These are phyloP conservation scores for Dillenia suffruticosa DNA, from an alignment of 164 flowering plant genomes.

Conservation along the genomic window DNA sequence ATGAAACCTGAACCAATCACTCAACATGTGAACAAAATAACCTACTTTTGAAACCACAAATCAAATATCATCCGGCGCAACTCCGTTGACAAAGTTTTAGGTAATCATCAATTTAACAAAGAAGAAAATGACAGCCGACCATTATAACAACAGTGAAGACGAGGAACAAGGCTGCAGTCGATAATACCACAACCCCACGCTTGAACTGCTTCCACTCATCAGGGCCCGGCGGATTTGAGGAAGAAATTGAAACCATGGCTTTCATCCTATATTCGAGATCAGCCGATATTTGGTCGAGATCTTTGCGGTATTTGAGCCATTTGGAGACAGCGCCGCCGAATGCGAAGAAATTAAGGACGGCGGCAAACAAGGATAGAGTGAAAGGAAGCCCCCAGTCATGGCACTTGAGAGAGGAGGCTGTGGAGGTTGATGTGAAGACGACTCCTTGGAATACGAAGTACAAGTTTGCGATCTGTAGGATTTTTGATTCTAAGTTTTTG, in stretches of 20 bases:
- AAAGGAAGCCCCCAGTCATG: constrained; percentile 12
- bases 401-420: constrained; percentile 2
- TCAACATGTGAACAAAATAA: no score
- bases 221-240: no score
- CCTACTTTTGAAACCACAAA: no score
- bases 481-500: constrained; percentile 7
- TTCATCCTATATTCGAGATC: neutral
- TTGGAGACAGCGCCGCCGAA: neutral
- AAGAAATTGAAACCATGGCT: no score
- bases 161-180: neutral
- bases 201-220: neutral
- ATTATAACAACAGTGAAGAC: constrained; percentile 9
- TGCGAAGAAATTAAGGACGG: constrained; percentile 1
- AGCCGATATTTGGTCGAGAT: constrained; percentile 3
- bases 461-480: constrained; percentile 6
- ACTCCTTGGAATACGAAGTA: constrained; percentile 16
- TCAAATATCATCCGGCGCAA: no score
- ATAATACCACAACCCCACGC: neutral
- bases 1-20: no score
- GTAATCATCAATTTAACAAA: no score
- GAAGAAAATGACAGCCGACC: neutral
- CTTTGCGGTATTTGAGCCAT: constrained; percentile 4
- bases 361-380: constrained; percentile 6
- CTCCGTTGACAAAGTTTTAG: no score
- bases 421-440: constrained; percentile 6